Percentiles rank a stretch among this genome's conserved stretches.
These are phyloP conservation scores for Pachyrhizus erosus DNA, from an alignment of 306 rosid species.

Conservation along the genomic window DNA sequence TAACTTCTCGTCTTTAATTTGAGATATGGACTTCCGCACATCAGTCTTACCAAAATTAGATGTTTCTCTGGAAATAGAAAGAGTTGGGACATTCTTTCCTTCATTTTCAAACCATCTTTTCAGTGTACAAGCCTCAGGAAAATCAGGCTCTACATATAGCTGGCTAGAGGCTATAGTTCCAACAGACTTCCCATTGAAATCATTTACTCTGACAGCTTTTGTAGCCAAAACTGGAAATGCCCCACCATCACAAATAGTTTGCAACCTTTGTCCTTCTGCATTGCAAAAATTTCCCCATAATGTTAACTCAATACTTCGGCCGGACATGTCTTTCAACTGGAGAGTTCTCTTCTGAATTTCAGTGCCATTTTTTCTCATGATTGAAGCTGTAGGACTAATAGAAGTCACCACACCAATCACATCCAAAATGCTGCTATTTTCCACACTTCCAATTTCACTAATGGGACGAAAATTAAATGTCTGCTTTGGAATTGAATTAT, in stretches of 20 bases:
- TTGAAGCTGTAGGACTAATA: conserved; percentile 68
- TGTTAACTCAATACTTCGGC: conserved; percentile 80
- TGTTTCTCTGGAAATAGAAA: conserved; percentile 75
- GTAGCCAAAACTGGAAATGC: conserved; percentile 75
- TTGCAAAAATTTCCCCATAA: conserved; percentile 84
- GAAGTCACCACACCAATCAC: conserved; percentile 78
- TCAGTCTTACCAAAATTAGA: conserved; percentile 57
- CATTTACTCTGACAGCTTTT: conserved; percentile 79
- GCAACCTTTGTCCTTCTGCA: conserved; percentile 78
- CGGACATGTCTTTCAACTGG: conserved; percentile 84
- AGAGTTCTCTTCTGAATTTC: conserved; percentile 87
- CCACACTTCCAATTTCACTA: conserved; percentile 70
- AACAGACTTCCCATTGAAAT: conserved; percentile 82
- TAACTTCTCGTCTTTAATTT: conserved; percentile 88
- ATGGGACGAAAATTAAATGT: conserved; percentile 70
- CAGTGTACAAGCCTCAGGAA: conserved; percentile 60
- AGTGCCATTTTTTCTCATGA: conserved; percentile 83
- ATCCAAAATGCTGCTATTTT: conserved; percentile 67
- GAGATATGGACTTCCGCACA: conserved; percentile 69
- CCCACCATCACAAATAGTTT: conserved; percentile 80
- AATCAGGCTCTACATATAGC: conserved; percentile 75
- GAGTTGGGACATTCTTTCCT: conserved; percentile 68
- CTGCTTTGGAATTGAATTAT: conserved; percentile 69
- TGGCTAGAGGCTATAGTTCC: conserved; percentile 78
- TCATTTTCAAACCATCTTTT: conserved; percentile 79